These are phyloP conservation scores for Lepiota brunneoincarnata DNA, from an alignment of 768 basidiomycete genomes.

Conservation along the genomic window DNA sequence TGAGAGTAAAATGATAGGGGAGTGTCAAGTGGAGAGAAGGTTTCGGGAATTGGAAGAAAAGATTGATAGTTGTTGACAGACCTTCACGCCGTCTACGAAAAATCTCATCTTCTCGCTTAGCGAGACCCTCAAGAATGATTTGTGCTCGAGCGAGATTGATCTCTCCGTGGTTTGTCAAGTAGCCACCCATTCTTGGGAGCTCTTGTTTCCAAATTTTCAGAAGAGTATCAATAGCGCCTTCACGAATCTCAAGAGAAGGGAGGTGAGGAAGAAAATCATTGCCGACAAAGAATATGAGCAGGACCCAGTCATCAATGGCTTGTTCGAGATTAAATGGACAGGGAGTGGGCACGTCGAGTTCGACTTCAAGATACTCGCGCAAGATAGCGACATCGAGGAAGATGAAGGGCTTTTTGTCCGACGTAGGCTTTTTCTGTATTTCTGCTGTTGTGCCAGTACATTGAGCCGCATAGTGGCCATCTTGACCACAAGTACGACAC, in stretches of 20 bases:
- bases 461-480: conserved; percentile 93
- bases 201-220: conserved; percentile 95
- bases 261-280: conserved; percentile 99
- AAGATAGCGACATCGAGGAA: conserved; percentile 96
- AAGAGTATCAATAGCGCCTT: conserved; percentile 97
- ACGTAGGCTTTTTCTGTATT: conserved; percentile 61
- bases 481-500: conserved; percentile 92
- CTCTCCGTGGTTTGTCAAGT: conserved; percentile 89
- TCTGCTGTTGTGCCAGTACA: conserved; percentile 82
- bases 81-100: conserved; percentile 91
- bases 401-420: conserved; percentile 95
- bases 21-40: conserved; percentile 16
- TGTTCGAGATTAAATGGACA: conserved; percentile 94
- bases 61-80: conserved; percentile 38
- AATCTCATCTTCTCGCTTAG: conserved; percentile 93
- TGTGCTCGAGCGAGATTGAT: conserved; percentile 84
- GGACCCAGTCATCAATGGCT: conserved; percentile 99
- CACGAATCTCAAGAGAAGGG: conserved; percentile 96
- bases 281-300: conserved; percentile 99
- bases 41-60: background rate
- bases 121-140: conserved; percentile 93
- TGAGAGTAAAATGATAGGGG: conserved; percentile 5
- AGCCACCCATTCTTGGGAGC: conserved; percentile 95
- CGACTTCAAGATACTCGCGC: conserved; percentile 97
- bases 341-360: conserved; percentile 78